Percentiles rank a stretch among this genome's conserved stretches.
phyloP scores from a whole-genome alignment of 176 grass and related monocot genomes.

The Eragrostis nindensis region DNA sequence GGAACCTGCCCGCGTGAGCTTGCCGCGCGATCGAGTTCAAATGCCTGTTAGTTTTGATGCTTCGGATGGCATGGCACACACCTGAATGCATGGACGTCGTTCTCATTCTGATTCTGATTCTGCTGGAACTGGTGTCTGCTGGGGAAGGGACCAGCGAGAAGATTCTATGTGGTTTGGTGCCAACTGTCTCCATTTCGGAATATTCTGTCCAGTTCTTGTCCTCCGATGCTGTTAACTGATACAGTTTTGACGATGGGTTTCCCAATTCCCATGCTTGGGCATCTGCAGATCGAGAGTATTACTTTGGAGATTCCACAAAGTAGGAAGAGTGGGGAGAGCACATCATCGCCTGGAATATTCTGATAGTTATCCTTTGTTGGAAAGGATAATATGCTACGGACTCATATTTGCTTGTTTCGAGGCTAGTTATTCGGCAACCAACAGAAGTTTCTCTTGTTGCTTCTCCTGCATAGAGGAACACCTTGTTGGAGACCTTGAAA shows the following conservation, averaged over 20 bases:
- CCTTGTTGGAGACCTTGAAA: constrained; percentile 28
- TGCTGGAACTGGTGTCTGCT: background rate
- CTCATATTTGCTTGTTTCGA: constrained; percentile 9
- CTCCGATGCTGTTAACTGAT: background rate
- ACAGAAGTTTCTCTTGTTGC: constrained; percentile 8
- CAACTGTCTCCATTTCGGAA: constrained; percentile 11
- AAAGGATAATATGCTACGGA: background rate
- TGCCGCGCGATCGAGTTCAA: background rate
- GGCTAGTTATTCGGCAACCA: background rate
- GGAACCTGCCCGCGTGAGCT: background rate
- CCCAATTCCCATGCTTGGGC: background rate
- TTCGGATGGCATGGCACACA: background rate
- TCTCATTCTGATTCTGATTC: constrained; percentile 27
- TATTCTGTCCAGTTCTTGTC: constrained; percentile 31
- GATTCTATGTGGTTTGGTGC: constrained; percentile 23
- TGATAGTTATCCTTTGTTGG: background rate
- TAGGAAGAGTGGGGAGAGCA: background rate
- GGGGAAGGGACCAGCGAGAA: background rate
- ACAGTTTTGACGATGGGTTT: background rate
- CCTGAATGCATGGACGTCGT: background rate
- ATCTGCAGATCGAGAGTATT: background rate
- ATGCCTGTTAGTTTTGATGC: background rate
- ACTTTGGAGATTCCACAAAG: constrained; percentile 16
- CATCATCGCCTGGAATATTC: constrained; percentile 36
- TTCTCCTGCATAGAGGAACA: background rate